Evolutionary conservation across 2,329 filamentous ascomycete genomes (phyloP).

Genomic region (Beauveria medogensis): DNA sequence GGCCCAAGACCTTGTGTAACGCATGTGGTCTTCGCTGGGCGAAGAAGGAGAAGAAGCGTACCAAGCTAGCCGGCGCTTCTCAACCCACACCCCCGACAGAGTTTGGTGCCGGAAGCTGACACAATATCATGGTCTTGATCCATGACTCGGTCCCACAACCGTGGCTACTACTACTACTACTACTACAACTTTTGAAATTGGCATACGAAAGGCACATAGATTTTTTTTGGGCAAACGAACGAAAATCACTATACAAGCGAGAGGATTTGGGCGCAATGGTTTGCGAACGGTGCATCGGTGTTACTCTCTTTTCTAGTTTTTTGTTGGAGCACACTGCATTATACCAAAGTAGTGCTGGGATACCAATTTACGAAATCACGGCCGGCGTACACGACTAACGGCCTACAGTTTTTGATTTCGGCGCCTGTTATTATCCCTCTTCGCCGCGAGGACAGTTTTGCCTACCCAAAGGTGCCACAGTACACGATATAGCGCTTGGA

Average conservation of each 20-base stretch:
- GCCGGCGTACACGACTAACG: constrained; percentile 6
- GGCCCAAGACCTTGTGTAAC: constrained; percentile 92
- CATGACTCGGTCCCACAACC: neutral
- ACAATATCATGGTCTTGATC: neutral
- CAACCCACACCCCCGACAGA: constrained; percentile 18
- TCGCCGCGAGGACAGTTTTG: neutral
- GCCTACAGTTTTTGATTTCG: neutral
- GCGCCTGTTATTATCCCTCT: neutral
- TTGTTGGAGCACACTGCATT: constrained; percentile 14
- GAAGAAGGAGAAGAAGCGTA: constrained; percentile 72
- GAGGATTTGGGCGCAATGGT: constrained; percentile 2
- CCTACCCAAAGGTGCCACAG: neutral
- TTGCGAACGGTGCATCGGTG: neutral
- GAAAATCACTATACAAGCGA: constrained; percentile 1
- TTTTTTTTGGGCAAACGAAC: neutral
- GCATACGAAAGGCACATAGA: neutral
- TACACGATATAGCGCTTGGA: neutral
- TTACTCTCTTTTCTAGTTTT: neutral
- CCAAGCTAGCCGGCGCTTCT: constrained; percentile 15
- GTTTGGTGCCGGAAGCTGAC: constrained; percentile 15
- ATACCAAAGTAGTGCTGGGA: constrained; percentile 15
- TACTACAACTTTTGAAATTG: neutral
- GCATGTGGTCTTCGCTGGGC: constrained; percentile 76
- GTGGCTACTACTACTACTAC: neutral
- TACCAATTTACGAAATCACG: neutral